Evolutionary conservation across 345 rosid species (phyloP).

Genomic region (Eucalyptus marginata): DNA sequence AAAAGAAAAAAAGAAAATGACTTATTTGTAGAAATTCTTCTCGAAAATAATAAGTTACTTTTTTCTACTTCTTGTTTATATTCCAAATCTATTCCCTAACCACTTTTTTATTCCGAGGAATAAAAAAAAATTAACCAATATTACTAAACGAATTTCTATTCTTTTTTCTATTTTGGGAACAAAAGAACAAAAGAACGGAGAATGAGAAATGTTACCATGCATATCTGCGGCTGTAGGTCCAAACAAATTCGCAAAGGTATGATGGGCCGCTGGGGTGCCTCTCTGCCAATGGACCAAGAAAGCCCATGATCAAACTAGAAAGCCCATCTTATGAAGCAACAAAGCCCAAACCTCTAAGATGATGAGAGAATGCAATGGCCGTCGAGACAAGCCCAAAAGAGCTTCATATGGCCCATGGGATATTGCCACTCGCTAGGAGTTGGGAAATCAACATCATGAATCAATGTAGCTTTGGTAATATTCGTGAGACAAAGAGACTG

Average conservation of each 20-base stretch:
- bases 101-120: accelerated
- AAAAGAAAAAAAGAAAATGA: too few species aligned
- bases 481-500: background rate
- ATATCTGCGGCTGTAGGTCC: background rate
- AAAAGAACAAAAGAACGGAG: accelerated
- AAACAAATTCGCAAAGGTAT: background rate
- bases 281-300: background rate
- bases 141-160: accelerated
- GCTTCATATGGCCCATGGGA: background rate
- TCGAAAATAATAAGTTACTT: accelerated
- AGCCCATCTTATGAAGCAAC: background rate
- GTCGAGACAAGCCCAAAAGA: background rate
- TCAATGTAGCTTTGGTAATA: background rate
- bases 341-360: background rate
- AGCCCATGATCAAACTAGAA: background rate
- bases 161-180: accelerated
- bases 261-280: background rate
- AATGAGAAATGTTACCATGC: too few species aligned
- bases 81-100: accelerated
- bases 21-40: too few species aligned
- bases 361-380: background rate
- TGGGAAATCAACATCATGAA: background rate
- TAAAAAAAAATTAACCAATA: too few species aligned
- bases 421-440: background rate
- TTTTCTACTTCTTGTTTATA: accelerated